Base-by-base conservation (phyloP, 1,139 yeast species). In the Saccharomycopsis crataegensis region DNA sequence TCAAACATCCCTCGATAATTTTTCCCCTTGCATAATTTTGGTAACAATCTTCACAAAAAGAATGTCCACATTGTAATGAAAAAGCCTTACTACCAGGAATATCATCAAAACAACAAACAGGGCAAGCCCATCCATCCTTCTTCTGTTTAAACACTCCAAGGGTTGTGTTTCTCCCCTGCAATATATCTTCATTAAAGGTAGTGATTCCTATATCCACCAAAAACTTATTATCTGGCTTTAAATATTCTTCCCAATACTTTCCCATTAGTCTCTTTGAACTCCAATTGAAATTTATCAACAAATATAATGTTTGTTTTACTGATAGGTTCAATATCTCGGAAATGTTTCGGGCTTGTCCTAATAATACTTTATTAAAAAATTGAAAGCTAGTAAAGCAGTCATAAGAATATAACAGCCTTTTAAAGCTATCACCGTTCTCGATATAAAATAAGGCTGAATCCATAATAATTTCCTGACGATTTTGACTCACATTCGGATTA, bases 201-300 rank as follows among this genome's bases (percentile, higher is more conserved):
- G 70, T 64, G 43, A 84, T 61, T 1, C 93, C 91, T 40, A 82
- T 77, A 12, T 67, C 68, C 5, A 64, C 61, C 41, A 77, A 65
- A 2, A 83, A 71, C n/a, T 67, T 65, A 5, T 68, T 70, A n/a
- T n/a, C n/a, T n/a, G n/a, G n/a, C n/a, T n/a, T n/a, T n/a, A n/a
- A n/a, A 52, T 77, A 71, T 57, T 80, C 71, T 49, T 78, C 84
- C 62, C 85, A 81, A 68, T 77, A 87, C 46, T 75, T 76, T 58
- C 87, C 91, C 52, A 87, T 72, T 45, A 88, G 74, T 51, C 78
- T 78, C 57, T 87, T 94, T 47, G 78, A 77, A 64, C 84, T 88
- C 96, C 96, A 89, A 50, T 77, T 75, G 65, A 73, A 83, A 54
- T 72, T 67, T 51, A 84, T 81, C 45, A 88, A 71, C 64, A 90